A percentile compares a stretch with the other conserved stretches of the same genome.
Evolutionary conservation across 495 filamentous ascomycete genomes (phyloP).

Genomic region (Xylaria sp.): DNA sequence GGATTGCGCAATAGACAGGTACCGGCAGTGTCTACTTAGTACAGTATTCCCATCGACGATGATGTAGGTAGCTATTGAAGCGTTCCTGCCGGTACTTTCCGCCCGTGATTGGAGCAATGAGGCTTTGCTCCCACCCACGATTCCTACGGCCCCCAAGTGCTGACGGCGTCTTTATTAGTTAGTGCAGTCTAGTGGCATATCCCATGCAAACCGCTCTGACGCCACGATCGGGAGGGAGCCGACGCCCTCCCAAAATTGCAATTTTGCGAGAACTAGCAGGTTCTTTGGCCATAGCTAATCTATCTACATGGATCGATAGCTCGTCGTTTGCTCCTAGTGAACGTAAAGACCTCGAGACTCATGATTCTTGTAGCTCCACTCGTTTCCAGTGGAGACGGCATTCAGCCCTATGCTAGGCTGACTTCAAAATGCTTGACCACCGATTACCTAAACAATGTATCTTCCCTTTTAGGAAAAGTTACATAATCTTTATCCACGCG

Average conservation of each 20-base stretch:
- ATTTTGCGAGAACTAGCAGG: not conserved
- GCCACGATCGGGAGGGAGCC: slow-evolving; percentile 29
- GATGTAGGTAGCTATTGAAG: not conserved
- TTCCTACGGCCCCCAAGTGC: slow-evolving; percentile 19
- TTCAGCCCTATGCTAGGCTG: slow-evolving; percentile 26
- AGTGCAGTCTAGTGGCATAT: slow-evolving; percentile 1
- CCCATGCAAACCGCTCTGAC: not conserved
- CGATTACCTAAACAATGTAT: slow-evolving; percentile 5
- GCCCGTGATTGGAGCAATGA: slow-evolving; percentile 11
- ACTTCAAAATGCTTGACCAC: not conserved
- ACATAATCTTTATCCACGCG: slow-evolving; percentile 10
- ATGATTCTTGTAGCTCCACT: slow-evolving; percentile 6
- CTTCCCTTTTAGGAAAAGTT: not conserved
- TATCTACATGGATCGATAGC: not conserved
- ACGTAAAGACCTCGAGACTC: slow-evolving; percentile 6
- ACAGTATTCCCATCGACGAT: not conserved
- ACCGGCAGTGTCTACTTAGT: not conserved
- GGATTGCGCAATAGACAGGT: not conserved
- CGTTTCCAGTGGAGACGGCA: slow-evolving; percentile 13
- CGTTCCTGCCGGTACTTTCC: slow-evolving; percentile 11
- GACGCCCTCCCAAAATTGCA: not conserved
- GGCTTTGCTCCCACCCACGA: slow-evolving; percentile 25
- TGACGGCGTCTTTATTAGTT: slow-evolving; percentile 13
- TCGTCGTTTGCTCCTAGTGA: slow-evolving; percentile 2
- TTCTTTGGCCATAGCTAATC: not conserved